A percentile compares a stretch with the other conserved stretches of the same genome.
phyloP scores from a whole-genome alignment of 2,329 filamentous ascomycete genomes.

The Dactylellina sp. region DNA sequence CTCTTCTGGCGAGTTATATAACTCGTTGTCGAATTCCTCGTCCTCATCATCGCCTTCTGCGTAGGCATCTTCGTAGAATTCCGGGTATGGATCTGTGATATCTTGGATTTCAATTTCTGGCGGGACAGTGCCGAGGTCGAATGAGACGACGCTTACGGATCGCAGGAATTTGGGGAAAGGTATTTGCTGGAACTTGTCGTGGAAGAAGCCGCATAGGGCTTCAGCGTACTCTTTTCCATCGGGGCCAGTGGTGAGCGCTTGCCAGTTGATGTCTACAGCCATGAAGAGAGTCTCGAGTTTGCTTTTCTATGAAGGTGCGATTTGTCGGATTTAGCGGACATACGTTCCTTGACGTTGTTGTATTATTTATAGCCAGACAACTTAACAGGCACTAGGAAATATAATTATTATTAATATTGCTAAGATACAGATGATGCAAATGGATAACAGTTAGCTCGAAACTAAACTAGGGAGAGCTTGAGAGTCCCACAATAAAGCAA shows the following conservation, averaged over 20 bases:
- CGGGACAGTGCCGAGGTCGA: slow-evolving; percentile 86
- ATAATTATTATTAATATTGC: too few species aligned
- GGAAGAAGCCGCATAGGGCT: slow-evolving; percentile 89
- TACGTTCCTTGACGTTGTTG: too few species aligned
- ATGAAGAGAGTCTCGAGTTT: slow-evolving; percentile 67
- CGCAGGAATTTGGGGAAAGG: slow-evolving; percentile 94
- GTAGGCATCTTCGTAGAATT: slow-evolving; percentile 90
- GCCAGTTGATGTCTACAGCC: slow-evolving; percentile 99
- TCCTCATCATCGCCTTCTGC: slow-evolving; percentile 71
- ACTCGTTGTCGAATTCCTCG: slow-evolving; percentile 64
- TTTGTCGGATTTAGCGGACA: not conserved
- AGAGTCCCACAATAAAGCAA: too few species aligned
- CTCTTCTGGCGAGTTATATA: slow-evolving; percentile 59
- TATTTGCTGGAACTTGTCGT: slow-evolving; percentile 94
- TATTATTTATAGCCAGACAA: too few species aligned
- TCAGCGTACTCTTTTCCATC: slow-evolving; percentile 87
- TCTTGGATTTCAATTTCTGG: slow-evolving; percentile 94
- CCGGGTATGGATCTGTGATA: slow-evolving; percentile 91
- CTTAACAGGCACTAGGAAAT: too few species aligned
- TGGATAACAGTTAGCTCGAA: too few species aligned
- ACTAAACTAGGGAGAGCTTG: too few species aligned
- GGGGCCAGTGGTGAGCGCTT: slow-evolving; percentile 86
- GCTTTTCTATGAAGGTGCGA: slow-evolving; percentile 2
- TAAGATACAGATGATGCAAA: too few species aligned
- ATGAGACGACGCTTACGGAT: slow-evolving; percentile 91